These are phyloP conservation scores for Daldinia concentrica DNA, from an alignment of 495 filamentous ascomycete species.

Conservation along the genomic window DNA sequence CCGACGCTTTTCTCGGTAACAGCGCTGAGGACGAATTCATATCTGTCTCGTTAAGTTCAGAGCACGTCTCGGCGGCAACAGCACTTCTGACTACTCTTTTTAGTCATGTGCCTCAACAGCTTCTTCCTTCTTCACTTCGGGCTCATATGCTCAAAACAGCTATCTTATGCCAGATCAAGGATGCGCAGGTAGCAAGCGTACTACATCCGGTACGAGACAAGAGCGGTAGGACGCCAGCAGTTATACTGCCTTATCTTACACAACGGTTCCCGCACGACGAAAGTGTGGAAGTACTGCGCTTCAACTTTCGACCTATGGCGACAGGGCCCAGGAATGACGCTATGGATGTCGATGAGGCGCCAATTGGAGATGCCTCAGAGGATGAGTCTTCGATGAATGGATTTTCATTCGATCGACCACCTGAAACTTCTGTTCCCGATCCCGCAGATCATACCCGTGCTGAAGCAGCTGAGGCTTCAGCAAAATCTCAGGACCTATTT, in stretches of 20 bases:
- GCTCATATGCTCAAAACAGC: constrained; percentile 80
- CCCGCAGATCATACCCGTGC: background rate
- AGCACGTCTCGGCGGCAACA: constrained; percentile 58
- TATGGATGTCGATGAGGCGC: constrained; percentile 41
- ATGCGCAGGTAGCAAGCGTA: constrained; percentile 79
- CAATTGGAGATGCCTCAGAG: constrained; percentile 36
- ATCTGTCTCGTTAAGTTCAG: constrained; percentile 45
- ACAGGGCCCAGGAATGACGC: constrained; percentile 32
- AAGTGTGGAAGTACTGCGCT: constrained; percentile 72
- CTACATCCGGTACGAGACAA: constrained; percentile 73
- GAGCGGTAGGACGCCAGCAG: constrained; percentile 66
- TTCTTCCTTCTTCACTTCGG: constrained; percentile 70
- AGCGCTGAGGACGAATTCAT: constrained; percentile 48
- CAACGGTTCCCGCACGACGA: constrained; percentile 65
- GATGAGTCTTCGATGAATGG: constrained; percentile 21
- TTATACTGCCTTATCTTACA: constrained; percentile 80
- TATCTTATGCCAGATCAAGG: constrained; percentile 70
- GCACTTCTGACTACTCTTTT: constrained; percentile 70
- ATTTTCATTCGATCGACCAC: constrained; percentile 35
- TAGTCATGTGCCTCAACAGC: constrained; percentile 65
- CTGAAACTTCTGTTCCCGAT: constrained; percentile 4
- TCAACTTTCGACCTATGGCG: constrained; percentile 66
- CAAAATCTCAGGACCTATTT: constrained; percentile 29
- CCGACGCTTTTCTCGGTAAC: constrained; percentile 51
- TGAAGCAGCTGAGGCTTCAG: background rate